Evolutionary conservation across 371 early-diverging fungal genomes (phyloP).

Genomic region (Sporodiniella umbellata): DNA sequence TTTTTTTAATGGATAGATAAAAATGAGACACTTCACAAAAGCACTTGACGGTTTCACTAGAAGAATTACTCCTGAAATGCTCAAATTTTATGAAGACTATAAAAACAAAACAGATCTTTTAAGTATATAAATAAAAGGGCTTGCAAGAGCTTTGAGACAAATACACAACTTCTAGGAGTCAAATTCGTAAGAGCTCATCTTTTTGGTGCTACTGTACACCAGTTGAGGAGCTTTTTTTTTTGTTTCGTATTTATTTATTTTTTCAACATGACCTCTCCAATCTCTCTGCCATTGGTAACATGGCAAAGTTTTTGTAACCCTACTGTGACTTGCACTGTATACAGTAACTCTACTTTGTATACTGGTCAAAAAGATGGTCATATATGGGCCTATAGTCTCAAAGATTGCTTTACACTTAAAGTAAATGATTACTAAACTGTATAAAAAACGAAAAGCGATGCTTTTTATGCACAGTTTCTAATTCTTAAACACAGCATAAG

Average conservation of each 20-base stretch:
- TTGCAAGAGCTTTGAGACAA: background rate
- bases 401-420: slow-evolving; percentile 1
- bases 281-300: slow-evolving; percentile 38
- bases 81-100: slow-evolving; percentile 82
- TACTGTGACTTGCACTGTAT: slow-evolving; percentile 33
- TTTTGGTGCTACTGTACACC: background rate
- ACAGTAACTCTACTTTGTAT: slow-evolving; percentile 39
- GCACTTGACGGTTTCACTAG: slow-evolving; percentile 61
- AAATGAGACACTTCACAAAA: slow-evolving; percentile 65
- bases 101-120: slow-evolving; percentile 52
- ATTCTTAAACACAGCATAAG: slow-evolving; percentile 30
- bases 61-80: slow-evolving; percentile 90
- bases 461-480: too few relatives aligned
- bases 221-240: background rate
- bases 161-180: too few relatives aligned
- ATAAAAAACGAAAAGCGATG: background rate
- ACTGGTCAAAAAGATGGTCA: slow-evolving; percentile 60
- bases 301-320: slow-evolving; percentile 46
- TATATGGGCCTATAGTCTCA: slow-evolving; percentile 51
- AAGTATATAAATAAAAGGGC: slow-evolving; percentile 40
- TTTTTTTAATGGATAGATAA: slow-evolving; percentile 39
- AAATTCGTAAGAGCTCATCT: too few relatives aligned
- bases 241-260: background rate
- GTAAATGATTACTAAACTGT: too few relatives aligned
- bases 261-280: slow-evolving; percentile 33